Evolutionary conservation across 2,329 filamentous ascomycete genomes (phyloP).

Genomic region (Geosmithia morbida): DNA sequence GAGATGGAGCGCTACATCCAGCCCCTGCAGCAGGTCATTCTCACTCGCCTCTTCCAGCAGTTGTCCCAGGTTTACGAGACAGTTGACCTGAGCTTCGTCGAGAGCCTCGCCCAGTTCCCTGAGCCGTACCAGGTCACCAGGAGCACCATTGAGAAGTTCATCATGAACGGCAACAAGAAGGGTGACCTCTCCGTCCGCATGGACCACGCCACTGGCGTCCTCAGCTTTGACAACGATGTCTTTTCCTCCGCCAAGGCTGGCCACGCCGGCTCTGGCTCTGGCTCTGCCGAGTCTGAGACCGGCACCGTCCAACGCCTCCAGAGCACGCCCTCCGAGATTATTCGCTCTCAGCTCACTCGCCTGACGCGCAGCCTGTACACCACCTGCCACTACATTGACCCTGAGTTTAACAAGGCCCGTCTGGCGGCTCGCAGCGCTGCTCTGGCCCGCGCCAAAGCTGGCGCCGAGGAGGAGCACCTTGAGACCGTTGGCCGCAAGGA

Average conservation of each 20-base stretch:
- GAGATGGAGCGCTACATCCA: conserved; percentile 97
- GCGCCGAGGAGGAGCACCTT: conserved; percentile 81
- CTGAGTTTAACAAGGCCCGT: conserved; percentile 71
- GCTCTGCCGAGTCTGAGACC: conserved; percentile 75
- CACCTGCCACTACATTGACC: conserved; percentile 92
- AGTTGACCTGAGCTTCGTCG: conserved; percentile 85
- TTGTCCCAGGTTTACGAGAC: conserved; percentile 98
- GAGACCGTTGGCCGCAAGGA: conserved; percentile 77
- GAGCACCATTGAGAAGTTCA: conserved; percentile 96
- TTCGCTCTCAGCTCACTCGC: conserved; percentile 84
- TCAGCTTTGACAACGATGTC: conserved; percentile 96
- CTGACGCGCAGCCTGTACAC: conserved; percentile 83
- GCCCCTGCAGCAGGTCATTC: conserved; percentile 94
- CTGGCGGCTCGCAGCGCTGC: conserved; percentile 67
- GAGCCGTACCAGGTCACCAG: conserved; percentile 89
- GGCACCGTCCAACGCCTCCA: conserved; percentile 87
- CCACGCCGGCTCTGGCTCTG: conserved; percentile 68
- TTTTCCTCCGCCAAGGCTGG: conserved; percentile 94
- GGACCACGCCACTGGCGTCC: conserved; percentile 85
- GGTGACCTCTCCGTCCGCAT: conserved; percentile 92
- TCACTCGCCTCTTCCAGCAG: conserved; percentile 97
- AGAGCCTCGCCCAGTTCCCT: conserved; percentile 87
- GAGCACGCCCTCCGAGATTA: conserved; percentile 95
- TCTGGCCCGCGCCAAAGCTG: conserved; percentile 67
- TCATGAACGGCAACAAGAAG: conserved; percentile 99